Percentiles rank a stretch among this genome's conserved stretches.
phyloP scores from a whole-genome alignment of 768 basidiomycete species.

The Lentinula detonsa region DNA sequence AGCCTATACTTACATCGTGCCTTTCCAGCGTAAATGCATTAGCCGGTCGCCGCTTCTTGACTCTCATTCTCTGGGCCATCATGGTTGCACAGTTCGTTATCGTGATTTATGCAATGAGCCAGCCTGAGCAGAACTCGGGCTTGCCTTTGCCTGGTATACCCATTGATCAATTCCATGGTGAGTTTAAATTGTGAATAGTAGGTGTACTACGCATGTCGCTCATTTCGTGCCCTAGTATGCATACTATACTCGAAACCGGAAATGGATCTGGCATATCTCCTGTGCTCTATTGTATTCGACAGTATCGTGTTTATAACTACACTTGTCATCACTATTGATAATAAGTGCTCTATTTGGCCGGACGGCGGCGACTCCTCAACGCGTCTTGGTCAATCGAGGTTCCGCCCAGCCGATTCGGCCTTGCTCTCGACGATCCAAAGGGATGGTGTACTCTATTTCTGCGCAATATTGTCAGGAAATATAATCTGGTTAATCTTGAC shows the following conservation, averaged over 20 bases:
- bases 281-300: slow-evolving; percentile 19
- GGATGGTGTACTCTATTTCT: slow-evolving; percentile 21
- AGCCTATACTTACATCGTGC: too few relatives aligned
- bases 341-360: not conserved
- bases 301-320: slow-evolving; percentile 19
- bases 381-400: not conserved
- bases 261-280: slow-evolving; percentile 21
- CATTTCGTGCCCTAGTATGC: not conserved
- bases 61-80: slow-evolving; percentile 13
- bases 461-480: slow-evolving; percentile 20
- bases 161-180: slow-evolving; percentile 6
- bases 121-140: slow-evolving; percentile 14
- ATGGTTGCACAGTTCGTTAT: slow-evolving; percentile 17
- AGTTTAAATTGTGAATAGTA: not conserved
- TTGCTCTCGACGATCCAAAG: slow-evolving; percentile 18
- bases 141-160: slow-evolving; percentile 2
- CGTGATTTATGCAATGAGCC: slow-evolving; percentile 22
- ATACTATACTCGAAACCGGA: slow-evolving; percentile 5
- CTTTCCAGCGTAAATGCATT: slow-evolving; percentile 16
- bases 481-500: slow-evolving; percentile 21
- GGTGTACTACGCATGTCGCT: not conserved
- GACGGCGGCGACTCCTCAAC: not conserved
- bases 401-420: not conserved
- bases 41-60: slow-evolving; percentile 10
- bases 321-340: slow-evolving; percentile 11